Percentiles rank a stretch among this genome's conserved stretches.
Conservation (phyloP, 2,329 filamentous ascomycete species). For the Pseudogymnoascus sp. region DNA sequence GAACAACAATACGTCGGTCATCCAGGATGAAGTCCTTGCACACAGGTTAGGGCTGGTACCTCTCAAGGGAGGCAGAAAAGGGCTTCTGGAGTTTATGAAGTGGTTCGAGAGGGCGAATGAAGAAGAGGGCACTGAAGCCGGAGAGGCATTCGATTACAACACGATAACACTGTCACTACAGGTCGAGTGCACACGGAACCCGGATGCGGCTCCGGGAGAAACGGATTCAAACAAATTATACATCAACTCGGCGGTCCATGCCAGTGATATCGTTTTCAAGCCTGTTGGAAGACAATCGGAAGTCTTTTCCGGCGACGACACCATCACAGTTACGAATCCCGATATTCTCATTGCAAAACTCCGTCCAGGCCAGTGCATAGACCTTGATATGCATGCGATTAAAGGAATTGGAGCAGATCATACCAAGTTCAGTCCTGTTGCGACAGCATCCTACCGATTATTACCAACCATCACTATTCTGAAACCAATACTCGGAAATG, state of each 20-base stretch:
- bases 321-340: conserved; percentile 73
- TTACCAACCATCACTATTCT: conserved; percentile 81
- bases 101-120: conserved; percentile 67
- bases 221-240: conserved; percentile 79
- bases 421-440: conserved; percentile 93
- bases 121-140: conserved; percentile 50
- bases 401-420: conserved; percentile 93
- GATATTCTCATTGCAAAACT: conserved; percentile 93
- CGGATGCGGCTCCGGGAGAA: conserved; percentile 61
- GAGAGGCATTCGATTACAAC: conserved; percentile 68
- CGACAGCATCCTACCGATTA: conserved; percentile 86
- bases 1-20: conserved; percentile 93
- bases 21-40: conserved; percentile 93
- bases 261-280: conserved; percentile 66
- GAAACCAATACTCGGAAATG: conserved; percentile 73
- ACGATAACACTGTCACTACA: conserved; percentile 73
- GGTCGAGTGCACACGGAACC: conserved; percentile 72
- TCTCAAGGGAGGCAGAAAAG: conserved; percentile 69
- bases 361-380: conserved; percentile 79
- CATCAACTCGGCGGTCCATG: conserved; percentile 76
- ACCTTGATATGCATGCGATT: conserved; percentile 84
- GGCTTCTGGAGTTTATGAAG: conserved; percentile 68
- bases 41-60: conserved; percentile 87
- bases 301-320: conserved; percentile 59
- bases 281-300: conserved; percentile 66